phyloP scores from a whole-genome alignment of 2,329 filamentous ascomycete species.

The Cyclaneusma minus region DNA sequence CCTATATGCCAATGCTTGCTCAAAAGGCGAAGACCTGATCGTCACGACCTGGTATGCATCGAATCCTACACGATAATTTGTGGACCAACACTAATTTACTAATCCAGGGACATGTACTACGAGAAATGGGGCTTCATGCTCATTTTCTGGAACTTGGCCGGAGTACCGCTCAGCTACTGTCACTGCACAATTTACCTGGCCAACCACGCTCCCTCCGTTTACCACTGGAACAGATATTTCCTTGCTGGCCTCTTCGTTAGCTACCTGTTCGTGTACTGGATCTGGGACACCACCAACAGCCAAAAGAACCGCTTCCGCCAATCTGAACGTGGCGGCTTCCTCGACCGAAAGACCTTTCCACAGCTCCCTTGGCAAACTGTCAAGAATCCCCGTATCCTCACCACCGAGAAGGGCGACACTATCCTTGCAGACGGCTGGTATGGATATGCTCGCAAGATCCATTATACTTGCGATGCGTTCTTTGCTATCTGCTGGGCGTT shows the following conservation, averaged over 20 bases:
- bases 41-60: constrained; percentile 64
- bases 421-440: constrained; percentile 83
- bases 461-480: constrained; percentile 68
- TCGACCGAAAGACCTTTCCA: constrained; percentile 68
- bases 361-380: constrained; percentile 80
- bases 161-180: constrained; percentile 82
- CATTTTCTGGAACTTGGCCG: constrained; percentile 93
- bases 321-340: constrained; percentile 55
- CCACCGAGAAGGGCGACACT: constrained; percentile 55
- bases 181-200: constrained; percentile 86
- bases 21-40: constrained; percentile 85
- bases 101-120: constrained; percentile 76
- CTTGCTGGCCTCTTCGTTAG: constrained; percentile 47
- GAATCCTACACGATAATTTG: constrained; percentile 4
- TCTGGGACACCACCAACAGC: constrained; percentile 84
- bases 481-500: constrained; percentile 67
- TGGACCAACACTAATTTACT: constrained; percentile 1
- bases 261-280: constrained; percentile 78
- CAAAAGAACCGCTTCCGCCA: constrained; percentile 89
- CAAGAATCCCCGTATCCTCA: constrained; percentile 66
- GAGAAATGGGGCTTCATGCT: constrained; percentile 98
- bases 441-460: constrained; percentile 61
- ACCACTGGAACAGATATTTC: constrained; percentile 58
- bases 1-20: constrained; percentile 82
- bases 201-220: constrained; percentile 63